Conservation (phyloP, 352 stramenopile genomes). For the Pythium diclinum region DNA sequence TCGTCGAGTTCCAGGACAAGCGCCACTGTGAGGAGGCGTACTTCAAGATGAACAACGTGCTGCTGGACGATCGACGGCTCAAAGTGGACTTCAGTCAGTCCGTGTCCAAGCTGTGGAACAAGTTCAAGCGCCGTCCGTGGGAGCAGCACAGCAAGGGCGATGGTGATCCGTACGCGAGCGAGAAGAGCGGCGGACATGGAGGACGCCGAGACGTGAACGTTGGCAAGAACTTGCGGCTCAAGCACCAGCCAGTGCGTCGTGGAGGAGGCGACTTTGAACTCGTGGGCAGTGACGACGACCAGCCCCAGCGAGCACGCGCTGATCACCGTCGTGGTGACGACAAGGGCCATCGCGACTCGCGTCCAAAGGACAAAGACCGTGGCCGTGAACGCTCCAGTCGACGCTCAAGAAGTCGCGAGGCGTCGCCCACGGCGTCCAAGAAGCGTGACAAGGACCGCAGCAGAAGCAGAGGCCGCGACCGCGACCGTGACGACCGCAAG, state of each 20-base stretch:
- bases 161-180: conserved; percentile 37
- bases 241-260: conserved; percentile 25
- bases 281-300: conserved; percentile 37
- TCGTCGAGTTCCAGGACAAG: conserved; percentile 97
- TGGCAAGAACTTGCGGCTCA: conserved; percentile 42
- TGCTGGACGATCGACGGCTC: conserved; percentile 96
- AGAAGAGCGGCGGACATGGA: conserved; percentile 26
- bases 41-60: conserved; percentile 99
- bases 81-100: conserved; percentile 98
- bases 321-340: conserved; percentile 6
- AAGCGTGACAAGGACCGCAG: conserved; percentile 15
- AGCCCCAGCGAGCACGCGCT: background rate
- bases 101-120: conserved; percentile 97
- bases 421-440: conserved; percentile 1
- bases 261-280: conserved; percentile 39
- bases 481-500: background rate
- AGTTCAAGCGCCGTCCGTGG: conserved; percentile 62
- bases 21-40: conserved; percentile 95
- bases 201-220: conserved; percentile 28
- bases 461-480: conserved; percentile 22
- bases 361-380: background rate
- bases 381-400: background rate
- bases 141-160: conserved; percentile 60
- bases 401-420: conserved; percentile 16
- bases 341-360: background rate